Percentiles rank a stretch among this genome's conserved stretches.
Evolutionary conservation across 257 asterid species (phyloP).

Genomic region (Leptodermis oblonga): DNA sequence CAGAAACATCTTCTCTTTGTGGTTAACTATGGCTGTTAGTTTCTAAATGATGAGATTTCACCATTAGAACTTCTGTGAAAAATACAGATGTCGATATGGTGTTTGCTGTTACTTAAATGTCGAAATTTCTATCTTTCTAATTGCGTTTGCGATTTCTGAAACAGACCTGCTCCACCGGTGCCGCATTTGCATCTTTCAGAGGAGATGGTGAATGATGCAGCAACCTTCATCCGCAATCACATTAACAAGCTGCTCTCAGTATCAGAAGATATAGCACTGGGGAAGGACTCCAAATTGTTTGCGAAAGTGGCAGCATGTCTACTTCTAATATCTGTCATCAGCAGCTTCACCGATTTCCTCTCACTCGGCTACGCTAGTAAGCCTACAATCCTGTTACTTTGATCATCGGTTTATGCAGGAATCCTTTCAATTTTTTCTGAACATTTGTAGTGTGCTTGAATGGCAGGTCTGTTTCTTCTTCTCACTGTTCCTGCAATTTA

Average conservation of each 20-base stretch:
- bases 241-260: conserved; percentile 45
- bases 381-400: conserved; percentile 17
- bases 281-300: conserved; percentile 62
- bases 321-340: conserved; percentile 37
- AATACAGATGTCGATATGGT: too few relatives aligned
- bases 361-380: conserved; percentile 59
- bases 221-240: conserved; percentile 34
- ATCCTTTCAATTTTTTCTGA: neutral
- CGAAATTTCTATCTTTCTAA: too few relatives aligned
- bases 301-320: conserved; percentile 44
- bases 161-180: conserved; percentile 83
- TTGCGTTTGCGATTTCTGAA: conserved; percentile 19
- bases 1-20: neutral
- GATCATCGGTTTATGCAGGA: neutral
- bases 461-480: conserved; percentile 51
- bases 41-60: too few relatives aligned
- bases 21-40: neutral
- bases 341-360: conserved; percentile 49
- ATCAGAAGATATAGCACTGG: conserved; percentile 64
- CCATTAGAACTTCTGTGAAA: too few relatives aligned
- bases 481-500: conserved; percentile 74
- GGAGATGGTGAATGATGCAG: conserved; percentile 51
- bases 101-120: too few relatives aligned
- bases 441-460: conserved; percentile 2
- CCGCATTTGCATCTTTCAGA: conserved; percentile 75